Conservation (phyloP, 768 basidiomycete species). For the Ephemerocybe angulata region DNA sequence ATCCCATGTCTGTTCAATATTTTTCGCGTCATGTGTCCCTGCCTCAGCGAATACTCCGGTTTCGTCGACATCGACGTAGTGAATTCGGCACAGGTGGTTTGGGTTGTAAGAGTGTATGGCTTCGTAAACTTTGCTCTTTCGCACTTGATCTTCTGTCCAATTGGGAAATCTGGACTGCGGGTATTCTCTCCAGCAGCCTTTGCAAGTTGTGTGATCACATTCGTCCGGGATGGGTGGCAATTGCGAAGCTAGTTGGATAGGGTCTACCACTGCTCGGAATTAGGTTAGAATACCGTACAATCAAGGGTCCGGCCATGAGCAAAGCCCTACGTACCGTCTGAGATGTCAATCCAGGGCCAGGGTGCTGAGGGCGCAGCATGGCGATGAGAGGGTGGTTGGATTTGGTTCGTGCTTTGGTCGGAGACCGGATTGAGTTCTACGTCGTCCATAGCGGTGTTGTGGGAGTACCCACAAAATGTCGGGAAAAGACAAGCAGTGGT, state of each 20-base stretch:
- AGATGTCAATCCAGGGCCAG: conserved; percentile 45
- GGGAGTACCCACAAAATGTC: background rate
- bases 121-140: conserved; percentile 36
- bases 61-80: conserved; percentile 40
- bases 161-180: conserved; percentile 52
- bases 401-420: conserved; percentile 1
- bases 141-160: conserved; percentile 48
- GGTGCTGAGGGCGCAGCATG: conserved; percentile 46
- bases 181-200: conserved; percentile 38
- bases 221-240: conserved; percentile 32
- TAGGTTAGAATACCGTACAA: background rate
- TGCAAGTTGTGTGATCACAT: conserved; percentile 36
- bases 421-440: background rate
- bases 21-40: conserved; percentile 18
- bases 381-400: conserved; percentile 39
- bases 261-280: conserved; percentile 32
- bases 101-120: conserved; percentile 32
- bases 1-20: conserved; percentile 36
- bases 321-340: conserved; percentile 27
- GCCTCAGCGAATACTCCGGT: conserved; percentile 35
- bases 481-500: too few species aligned
- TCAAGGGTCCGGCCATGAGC: background rate
- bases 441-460: background rate
- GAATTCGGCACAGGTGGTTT: conserved; percentile 25
- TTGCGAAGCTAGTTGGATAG: conserved; percentile 26